Conservation (phyloP, 2,329 filamentous ascomycete species). For the Chrysosphaeria jannelii region DNA sequence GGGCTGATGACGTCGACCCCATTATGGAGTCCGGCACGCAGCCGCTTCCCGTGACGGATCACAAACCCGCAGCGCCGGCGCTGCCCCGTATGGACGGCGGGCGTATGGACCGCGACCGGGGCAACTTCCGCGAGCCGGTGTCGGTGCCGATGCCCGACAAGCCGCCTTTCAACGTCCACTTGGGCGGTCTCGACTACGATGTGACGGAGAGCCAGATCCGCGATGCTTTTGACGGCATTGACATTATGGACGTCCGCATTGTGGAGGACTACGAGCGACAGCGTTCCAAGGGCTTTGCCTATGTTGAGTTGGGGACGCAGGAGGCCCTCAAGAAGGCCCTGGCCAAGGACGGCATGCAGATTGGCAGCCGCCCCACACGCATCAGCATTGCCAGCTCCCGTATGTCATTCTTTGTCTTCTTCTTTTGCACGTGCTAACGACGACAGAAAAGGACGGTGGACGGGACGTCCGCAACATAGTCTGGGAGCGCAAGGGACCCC, state of each 20-base stretch:
- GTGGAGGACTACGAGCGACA: slow-evolving; percentile 87
- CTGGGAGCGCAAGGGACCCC: slow-evolving; percentile 77
- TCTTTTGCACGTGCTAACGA: too few species aligned
- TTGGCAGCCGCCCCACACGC: slow-evolving; percentile 70
- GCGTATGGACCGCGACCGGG: too few species aligned
- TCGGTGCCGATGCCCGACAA: slow-evolving; percentile 51
- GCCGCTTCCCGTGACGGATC: too few species aligned
- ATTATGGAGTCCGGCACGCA: too few species aligned
- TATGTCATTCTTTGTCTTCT: slow-evolving; percentile 20
- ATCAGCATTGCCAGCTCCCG: slow-evolving; percentile 93
- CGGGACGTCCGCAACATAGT: too few species aligned
- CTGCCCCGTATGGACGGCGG: too few species aligned
- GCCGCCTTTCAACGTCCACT: slow-evolving; percentile 82
- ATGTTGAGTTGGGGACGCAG: slow-evolving; percentile 70
- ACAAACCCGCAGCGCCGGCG: too few species aligned
- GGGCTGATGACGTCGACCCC: too few species aligned
- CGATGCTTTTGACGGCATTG: slow-evolving; percentile 61
- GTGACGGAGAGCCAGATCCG: slow-evolving; percentile 56
- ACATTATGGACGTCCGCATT: slow-evolving; percentile 73
- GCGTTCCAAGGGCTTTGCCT: slow-evolving; percentile 92
- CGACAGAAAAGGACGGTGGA: too few species aligned
- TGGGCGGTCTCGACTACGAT: slow-evolving; percentile 92
- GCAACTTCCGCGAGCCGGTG: slow-evolving; percentile 39
- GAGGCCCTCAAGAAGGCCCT: slow-evolving; percentile 84
- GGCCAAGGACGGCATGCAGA: slow-evolving; percentile 47